phyloP scores from a whole-genome alignment of 495 filamentous ascomycete genomes.

The Terfezia claveryi region DNA sequence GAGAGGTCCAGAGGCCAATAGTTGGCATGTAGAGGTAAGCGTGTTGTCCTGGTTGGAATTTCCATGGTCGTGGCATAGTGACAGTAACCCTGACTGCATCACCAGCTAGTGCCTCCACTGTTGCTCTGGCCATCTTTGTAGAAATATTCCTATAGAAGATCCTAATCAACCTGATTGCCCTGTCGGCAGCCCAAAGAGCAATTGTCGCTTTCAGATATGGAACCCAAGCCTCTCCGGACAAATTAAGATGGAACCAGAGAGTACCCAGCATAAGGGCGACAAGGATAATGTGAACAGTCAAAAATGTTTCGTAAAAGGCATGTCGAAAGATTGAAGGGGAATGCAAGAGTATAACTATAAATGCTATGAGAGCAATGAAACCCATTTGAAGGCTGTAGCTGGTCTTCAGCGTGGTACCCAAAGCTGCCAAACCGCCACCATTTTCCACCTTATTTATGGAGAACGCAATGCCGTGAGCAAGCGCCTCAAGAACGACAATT shows the following conservation, averaged over 20 bases:
- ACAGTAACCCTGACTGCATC: constrained; percentile 49
- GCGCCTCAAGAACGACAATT: constrained; percentile 51
- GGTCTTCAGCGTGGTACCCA: constrained; percentile 21
- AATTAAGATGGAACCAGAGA: constrained; percentile 45
- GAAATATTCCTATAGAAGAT: constrained; percentile 49
- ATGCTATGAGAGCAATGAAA: constrained; percentile 34
- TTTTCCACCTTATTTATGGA: constrained; percentile 7
- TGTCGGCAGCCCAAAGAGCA: constrained; percentile 43
- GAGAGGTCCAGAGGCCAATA: constrained; percentile 46
- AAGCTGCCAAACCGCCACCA: constrained; percentile 25
- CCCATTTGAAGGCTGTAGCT: constrained; percentile 27
- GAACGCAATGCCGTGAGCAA: constrained; percentile 58
- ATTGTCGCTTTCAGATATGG: constrained; percentile 39
- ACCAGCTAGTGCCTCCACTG: constrained; percentile 41
- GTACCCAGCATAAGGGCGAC: constrained; percentile 41
- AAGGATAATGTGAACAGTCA: constrained; percentile 51
- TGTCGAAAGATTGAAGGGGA: constrained; percentile 57
- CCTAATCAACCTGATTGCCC: constrained; percentile 30
- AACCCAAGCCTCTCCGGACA: constrained; percentile 37
- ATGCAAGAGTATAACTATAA: constrained; percentile 44
- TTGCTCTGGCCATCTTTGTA: constrained; percentile 31
- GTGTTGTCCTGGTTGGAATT: constrained; percentile 53
- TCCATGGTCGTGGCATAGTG: constrained; percentile 52
- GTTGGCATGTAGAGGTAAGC: constrained; percentile 63
- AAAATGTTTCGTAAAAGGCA: constrained; percentile 78